Base-by-base conservation (phyloP, 352 stramenopile species). In the Pelagophyceae sp. region DNA sequence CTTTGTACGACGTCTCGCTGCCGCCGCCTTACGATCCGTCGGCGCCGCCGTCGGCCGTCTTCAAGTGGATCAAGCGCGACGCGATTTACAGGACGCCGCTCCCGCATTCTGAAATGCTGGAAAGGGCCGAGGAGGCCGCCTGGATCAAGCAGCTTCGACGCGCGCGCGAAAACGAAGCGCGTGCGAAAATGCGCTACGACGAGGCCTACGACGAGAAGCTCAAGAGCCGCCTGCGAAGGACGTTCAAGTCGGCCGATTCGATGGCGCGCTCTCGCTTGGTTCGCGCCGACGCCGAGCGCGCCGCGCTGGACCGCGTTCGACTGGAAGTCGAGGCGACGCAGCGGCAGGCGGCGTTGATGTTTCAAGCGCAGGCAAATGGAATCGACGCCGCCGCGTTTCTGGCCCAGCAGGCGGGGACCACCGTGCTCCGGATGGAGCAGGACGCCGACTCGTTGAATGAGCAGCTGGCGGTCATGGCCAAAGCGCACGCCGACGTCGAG, bases 1-100 rank as follows among this genome's bases (percentile, higher is more conserved):
- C 71, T n/a, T 29, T 82, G 17, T 82, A 82, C 65, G 79, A 82
- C 76, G 33, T 82, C 38, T 23, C 40, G 29, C 69, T 80, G 38
- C 63, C 69, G 38, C 40, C 38, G 65, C 20, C 58, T 31, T 11
- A 37, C 27, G 33, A 78, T 20, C 38, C 61, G 29, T 38, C 38
- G 17, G 58, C n/a, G 40, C 32, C 70, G 17, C 50, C 58, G 51
- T 29, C 64, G 11, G 72, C 38, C n/a, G 23, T 72, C 15, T 29
- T 35, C 11, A 80, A 78, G 58, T 82, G 61, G 64, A 38, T 80
- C n/a, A 32, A 25, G 20, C 60, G 76, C 5, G 20, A 54, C 15
- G 0, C 38, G 23, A 78, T 82, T 0, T 67, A 65, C 27, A 19
- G 38, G 17, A 67, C 63, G 19, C 76, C 76, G 1, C 72, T 64